Conservation (phyloP, 148 eudicot species). For the Rhododendron simsii region DNA sequence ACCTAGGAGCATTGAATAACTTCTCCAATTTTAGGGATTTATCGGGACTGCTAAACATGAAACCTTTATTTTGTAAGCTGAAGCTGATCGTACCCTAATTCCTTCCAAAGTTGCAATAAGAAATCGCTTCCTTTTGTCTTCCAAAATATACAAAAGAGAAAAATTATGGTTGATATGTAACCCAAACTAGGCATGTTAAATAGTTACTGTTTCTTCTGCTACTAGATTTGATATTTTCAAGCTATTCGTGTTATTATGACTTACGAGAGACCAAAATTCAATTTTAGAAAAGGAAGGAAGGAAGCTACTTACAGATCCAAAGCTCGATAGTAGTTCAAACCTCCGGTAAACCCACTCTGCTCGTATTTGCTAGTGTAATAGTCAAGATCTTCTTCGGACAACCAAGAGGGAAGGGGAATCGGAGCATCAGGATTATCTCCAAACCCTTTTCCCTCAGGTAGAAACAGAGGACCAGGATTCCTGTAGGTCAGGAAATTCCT, state of each 20-base stretch:
- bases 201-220: background rate
- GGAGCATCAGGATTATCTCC: constrained; percentile 25
- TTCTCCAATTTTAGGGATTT: no score
- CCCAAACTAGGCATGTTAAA: background rate
- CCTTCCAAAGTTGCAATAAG: no score
- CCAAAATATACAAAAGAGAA: background rate
- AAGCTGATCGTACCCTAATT: no score
- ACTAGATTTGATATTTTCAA: background rate
- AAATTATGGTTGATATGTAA: background rate
- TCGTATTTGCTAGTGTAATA: constrained; percentile 31
- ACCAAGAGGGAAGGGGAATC: constrained; percentile 26
- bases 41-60: no score
- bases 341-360: constrained; percentile 39
- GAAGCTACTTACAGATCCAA: constrained; percentile 28
- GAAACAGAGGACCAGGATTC: constrained; percentile 23
- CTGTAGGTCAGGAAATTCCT: constrained; percentile 27
- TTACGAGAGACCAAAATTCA: background rate
- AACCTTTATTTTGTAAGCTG: no score
- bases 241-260: background rate
- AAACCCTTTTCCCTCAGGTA: constrained; percentile 37
- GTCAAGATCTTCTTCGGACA: constrained; percentile 37
- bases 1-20: no score
- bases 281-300: background rate
- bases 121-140: no score
- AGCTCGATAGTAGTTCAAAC: constrained; percentile 45